Conservation (phyloP, 345 rosid species). For the Pistacia atlantica region DNA sequence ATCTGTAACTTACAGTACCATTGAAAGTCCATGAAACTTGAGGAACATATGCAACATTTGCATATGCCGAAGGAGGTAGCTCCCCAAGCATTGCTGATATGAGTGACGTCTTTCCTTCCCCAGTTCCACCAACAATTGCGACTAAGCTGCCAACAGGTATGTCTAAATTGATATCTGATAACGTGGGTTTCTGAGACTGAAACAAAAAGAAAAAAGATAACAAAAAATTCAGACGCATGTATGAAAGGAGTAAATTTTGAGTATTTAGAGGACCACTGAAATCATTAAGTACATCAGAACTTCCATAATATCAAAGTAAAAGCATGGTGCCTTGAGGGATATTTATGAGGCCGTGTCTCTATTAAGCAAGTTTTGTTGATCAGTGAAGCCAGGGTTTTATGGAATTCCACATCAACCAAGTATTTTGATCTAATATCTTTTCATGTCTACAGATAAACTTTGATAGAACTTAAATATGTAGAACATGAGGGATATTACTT, state of each 20-base stretch:
- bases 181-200: conserved; percentile 65
- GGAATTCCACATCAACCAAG: too few relatives aligned
- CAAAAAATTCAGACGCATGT: not conserved
- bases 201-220: not conserved
- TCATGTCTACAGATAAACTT: too few relatives aligned
- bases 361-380: too few relatives aligned
- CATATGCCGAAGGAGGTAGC: conserved; percentile 55
- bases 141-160: conserved; percentile 81
- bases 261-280: not conserved
- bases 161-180: conserved; percentile 75
- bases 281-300: not conserved
- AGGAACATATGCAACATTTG: conserved; percentile 86
- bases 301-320: conserved; percentile 2
- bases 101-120: conserved; percentile 97
- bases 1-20: conserved; percentile 70
- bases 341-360: not conserved
- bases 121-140: conserved; percentile 94
- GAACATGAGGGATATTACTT: too few relatives aligned
- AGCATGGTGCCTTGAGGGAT: not conserved
- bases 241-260: conserved; percentile 6
- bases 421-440: too few relatives aligned
- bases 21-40: conserved; percentile 99
- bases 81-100: conserved; percentile 96
- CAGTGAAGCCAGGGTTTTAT: too few relatives aligned
- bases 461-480: not conserved